phyloP scores from a whole-genome alignment of 2,329 filamentous ascomycete genomes.

The Penicillium sp. region DNA sequence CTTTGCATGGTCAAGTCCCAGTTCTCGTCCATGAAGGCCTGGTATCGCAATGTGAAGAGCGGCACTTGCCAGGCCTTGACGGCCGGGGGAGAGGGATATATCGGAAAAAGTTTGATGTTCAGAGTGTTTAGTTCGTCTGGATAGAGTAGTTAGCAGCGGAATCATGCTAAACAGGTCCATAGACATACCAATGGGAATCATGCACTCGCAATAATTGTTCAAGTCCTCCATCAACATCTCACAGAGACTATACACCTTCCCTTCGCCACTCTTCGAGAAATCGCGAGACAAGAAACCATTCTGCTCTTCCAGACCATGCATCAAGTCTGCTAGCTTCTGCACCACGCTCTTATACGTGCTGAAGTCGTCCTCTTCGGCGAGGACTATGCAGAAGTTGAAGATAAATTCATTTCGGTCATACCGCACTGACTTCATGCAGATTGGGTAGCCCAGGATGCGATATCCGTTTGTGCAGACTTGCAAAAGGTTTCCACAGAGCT shows the following conservation, averaged over 20 bases:
- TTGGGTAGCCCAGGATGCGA: conserved; percentile 81
- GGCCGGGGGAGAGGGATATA: conserved; percentile 71
- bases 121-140: conserved; percentile 88
- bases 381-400: conserved; percentile 91
- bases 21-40: conserved; percentile 54
- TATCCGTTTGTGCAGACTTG: conserved; percentile 70
- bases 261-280: conserved; percentile 46
- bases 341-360: conserved; percentile 82
- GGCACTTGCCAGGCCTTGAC: conserved; percentile 91
- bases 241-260: conserved; percentile 67
- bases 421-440: conserved; percentile 77
- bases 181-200: conserved; percentile 84
- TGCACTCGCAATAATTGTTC: conserved; percentile 96
- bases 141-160: conserved; percentile 10
- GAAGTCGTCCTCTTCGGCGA: conserved; percentile 69
- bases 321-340: conserved; percentile 76
- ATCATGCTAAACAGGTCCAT: neutral
- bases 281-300: conserved; percentile 68
- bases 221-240: conserved; percentile 88
- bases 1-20: conserved; percentile 57
- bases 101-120: conserved; percentile 93
- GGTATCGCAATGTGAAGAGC: conserved; percentile 62
- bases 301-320: conserved; percentile 90
- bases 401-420: conserved; percentile 96
- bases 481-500: conserved; percentile 89